Evolutionary conservation across 2,329 filamentous ascomycete species (phyloP).

Genomic region (Emergomyces orientalis): DNA sequence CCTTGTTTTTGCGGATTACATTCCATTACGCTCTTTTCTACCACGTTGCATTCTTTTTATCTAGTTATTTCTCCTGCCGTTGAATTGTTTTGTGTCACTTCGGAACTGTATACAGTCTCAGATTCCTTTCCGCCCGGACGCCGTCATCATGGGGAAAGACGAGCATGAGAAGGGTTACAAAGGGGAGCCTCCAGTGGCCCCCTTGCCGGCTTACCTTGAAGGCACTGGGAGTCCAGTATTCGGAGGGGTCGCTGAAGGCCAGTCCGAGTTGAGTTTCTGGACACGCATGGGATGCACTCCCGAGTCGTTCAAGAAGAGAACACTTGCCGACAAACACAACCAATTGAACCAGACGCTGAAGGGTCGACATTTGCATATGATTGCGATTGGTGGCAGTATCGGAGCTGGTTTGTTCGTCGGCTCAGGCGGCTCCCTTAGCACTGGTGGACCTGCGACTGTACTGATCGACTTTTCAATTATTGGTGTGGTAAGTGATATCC

Average conservation of each 20-base stretch:
- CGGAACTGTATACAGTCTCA: not conserved
- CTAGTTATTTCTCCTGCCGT: not conserved
- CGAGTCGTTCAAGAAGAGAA: constrained; percentile 32
- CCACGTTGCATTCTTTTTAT: not conserved
- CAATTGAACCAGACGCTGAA: constrained; percentile 24
- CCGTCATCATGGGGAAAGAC: constrained; percentile 9
- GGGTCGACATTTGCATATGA: constrained; percentile 33
- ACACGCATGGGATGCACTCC: constrained; percentile 32
- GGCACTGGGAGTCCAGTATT: not conserved
- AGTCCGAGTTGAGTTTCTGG: constrained; percentile 24
- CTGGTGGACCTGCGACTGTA: constrained; percentile 31
- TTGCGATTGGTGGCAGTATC: constrained; percentile 26
- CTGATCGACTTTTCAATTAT: constrained; percentile 44
- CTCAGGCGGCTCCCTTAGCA: constrained; percentile 29
- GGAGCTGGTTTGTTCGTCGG: constrained; percentile 34
- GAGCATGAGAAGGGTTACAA: constrained; percentile 6
- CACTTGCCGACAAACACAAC: constrained; percentile 16
- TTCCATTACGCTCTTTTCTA: not conserved
- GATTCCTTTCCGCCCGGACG: not conserved
- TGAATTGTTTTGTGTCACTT: not conserved
- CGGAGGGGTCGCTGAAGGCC: constrained; percentile 1
- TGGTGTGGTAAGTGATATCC: constrained; percentile 27
- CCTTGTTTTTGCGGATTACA: not conserved
- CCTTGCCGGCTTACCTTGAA: constrained; percentile 11
- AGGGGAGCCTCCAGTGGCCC: not conserved